A percentile compares a stretch with the other conserved stretches of the same genome.
phyloP scores from a whole-genome alignment of 495 filamentous ascomycete species.

The Penicillium paradoxum region DNA sequence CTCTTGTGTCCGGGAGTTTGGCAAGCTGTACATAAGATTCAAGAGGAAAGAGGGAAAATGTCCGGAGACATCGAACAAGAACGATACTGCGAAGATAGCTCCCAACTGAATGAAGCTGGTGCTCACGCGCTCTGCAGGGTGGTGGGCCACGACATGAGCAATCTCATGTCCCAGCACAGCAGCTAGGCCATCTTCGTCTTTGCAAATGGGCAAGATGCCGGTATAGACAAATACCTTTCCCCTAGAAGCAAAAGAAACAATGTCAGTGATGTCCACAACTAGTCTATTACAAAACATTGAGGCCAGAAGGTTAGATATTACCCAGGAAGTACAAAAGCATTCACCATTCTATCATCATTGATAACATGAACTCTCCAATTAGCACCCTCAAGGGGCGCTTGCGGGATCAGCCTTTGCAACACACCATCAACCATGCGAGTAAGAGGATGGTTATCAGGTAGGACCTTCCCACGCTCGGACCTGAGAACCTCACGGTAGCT shows the following conservation, averaged over 20 bases:
- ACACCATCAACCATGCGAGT: slow-evolving; percentile 59
- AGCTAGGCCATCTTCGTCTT: slow-evolving; percentile 70
- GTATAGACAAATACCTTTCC: slow-evolving; percentile 93
- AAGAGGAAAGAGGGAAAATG: slow-evolving; percentile 40
- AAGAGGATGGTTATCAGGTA: slow-evolving; percentile 49
- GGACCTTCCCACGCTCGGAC: slow-evolving; percentile 42
- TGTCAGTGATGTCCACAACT: slow-evolving; percentile 5
- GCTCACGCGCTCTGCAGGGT: slow-evolving; percentile 71
- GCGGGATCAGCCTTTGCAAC: slow-evolving; percentile 65
- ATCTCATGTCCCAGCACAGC: slow-evolving; percentile 90
- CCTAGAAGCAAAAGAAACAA: slow-evolving; percentile 24
- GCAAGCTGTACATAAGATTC: slow-evolving; percentile 60
- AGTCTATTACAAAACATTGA: neutral
- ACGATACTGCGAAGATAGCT: slow-evolving; percentile 45
- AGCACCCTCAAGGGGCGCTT: slow-evolving; percentile 54
- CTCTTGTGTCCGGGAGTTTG: slow-evolving; percentile 67
- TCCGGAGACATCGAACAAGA: slow-evolving; percentile 48
- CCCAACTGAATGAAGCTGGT: slow-evolving; percentile 52
- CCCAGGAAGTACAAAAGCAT: slow-evolving; percentile 90
- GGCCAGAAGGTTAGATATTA: slow-evolving; percentile 17
- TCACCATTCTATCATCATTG: slow-evolving; percentile 54
- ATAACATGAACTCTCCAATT: slow-evolving; percentile 87
- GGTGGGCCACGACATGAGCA: slow-evolving; percentile 82
- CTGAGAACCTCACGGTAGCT: slow-evolving; percentile 49
- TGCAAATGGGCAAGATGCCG: slow-evolving; percentile 70